Base-by-base conservation (phyloP, 2,329 filamentous ascomycete genomes). In the Epichloe glyceriae region DNA sequence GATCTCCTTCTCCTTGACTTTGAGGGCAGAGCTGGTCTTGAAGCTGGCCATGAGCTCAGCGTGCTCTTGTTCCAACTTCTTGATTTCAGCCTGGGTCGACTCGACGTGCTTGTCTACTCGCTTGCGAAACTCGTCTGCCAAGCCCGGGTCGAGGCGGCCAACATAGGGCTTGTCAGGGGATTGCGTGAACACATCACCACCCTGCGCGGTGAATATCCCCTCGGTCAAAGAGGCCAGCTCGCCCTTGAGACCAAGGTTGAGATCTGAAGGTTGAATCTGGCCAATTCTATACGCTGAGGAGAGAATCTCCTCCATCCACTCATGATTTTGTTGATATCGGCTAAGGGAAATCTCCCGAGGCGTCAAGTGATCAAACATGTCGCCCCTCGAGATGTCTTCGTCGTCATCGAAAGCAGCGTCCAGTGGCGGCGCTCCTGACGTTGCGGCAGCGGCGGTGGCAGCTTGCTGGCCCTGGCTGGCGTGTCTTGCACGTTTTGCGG, bases 231-330 rank as follows among this genome's bases (percentile, higher is more conserved):
- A 75, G 22, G 86, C 82, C 19, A 98, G 74, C 65, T 90, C 86
- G 38, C 93, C 93, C 66, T 83, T 86, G 47, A 86, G 76, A 4
- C 93, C 93, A 10, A 97, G 73, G 1, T 89, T 89, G 35, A 97
- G 78, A 63, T 95, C 90, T 3, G 89, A 81, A 0, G 91, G 89
- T 8, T 84, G 80, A 52, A 98, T 95, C 63, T 94, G 88, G 47
- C 78, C 79, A 54, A 91, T 85, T 22, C 85, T 77, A 63, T 95
- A 96, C 0, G 90, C 88, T 1, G 91, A 97, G 1, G 86, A 88
- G 50, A 97, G 79, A 30, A 98, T 83, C 68, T 98, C 91, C 62
- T 97, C 93, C 88, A 98, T 95, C 93, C 91, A 97, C 65, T 95
- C 88, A 61, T 98, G 91, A 60, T 98, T 94, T 63, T 96, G 89